These are phyloP conservation scores for Oryza punctata DNA, from an alignment of 176 grass and related monocot genomes.

Conservation along the genomic window DNA sequence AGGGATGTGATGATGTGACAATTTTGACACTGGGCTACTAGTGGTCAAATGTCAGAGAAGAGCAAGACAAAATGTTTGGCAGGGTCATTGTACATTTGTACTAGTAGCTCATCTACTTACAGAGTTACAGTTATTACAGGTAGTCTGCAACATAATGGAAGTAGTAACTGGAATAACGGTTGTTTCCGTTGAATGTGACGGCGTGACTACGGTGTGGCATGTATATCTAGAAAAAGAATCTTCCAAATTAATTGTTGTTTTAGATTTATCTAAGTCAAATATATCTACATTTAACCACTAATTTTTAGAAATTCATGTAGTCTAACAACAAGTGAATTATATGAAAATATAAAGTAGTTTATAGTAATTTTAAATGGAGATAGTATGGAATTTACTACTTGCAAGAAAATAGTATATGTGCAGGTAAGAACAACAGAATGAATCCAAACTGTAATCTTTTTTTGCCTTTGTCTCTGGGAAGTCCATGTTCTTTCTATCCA, in stretches of 20 bases:
- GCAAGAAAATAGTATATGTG: too few species aligned
- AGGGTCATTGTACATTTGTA: conserved; percentile 13
- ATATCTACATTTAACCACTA: too few species aligned
- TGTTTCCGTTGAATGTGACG: background rate
- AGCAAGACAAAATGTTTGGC: background rate
- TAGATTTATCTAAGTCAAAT: too few species aligned
- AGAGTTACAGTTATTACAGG: background rate
- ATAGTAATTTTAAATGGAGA: too few species aligned
- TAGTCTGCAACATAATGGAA: background rate
- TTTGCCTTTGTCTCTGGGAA: background rate
- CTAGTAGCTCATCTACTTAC: background rate
- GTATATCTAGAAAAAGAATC: too few species aligned
- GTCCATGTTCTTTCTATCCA: conserved; percentile 36
- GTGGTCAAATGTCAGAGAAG: conserved; percentile 25
- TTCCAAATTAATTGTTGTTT: too few species aligned
- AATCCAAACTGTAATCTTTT: background rate
- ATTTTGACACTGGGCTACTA: conserved; percentile 22
- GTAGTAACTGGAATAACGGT: conserved; percentile 12
- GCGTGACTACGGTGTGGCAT: too few species aligned
- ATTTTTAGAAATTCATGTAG: too few species aligned
- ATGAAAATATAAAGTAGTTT: too few species aligned
- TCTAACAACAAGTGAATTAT: too few species aligned
- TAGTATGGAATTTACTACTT: too few species aligned
- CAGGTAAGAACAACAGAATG: background rate
- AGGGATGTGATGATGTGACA: background rate